phyloP scores from a whole-genome alignment of 139 green algal species.

The Picochlorum sp. region DNA sequence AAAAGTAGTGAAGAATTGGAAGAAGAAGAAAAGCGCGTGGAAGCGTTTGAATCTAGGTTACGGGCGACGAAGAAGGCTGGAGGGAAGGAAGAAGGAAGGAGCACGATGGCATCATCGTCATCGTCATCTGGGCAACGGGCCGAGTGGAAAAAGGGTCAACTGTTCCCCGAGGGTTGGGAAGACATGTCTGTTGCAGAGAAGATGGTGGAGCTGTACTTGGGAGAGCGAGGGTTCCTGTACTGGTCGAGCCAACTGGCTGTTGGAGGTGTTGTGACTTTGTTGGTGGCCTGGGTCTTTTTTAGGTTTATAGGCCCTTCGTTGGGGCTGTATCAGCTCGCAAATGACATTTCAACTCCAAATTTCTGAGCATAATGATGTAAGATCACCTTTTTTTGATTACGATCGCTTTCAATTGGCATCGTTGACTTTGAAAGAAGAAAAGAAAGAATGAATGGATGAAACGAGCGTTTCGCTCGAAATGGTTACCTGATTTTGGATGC shows the following conservation, averaged over 20 bases:
- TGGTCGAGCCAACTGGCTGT: constrained; percentile 44
- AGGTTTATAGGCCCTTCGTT: constrained; percentile 58
- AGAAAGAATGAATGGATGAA: too few species aligned
- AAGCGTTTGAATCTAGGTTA: constrained; percentile 21
- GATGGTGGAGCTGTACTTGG: constrained; percentile 54
- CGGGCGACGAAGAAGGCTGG: not conserved
- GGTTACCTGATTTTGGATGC: too few species aligned
- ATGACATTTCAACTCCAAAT: constrained; percentile 33
- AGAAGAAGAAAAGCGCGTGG: constrained; percentile 20
- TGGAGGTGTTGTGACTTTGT: constrained; percentile 25
- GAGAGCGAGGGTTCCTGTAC: constrained; percentile 61
- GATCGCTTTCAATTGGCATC: too few species aligned
- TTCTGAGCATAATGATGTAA: too few species aligned
- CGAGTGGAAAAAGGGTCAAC: constrained; percentile 55
- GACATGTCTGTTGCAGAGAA: constrained; percentile 45
- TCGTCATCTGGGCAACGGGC: not conserved
- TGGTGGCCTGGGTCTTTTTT: constrained; percentile 64
- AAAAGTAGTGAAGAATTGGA: not conserved
- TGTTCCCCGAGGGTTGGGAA: constrained; percentile 70
- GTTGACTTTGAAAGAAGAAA: too few species aligned
- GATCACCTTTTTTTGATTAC: too few species aligned
- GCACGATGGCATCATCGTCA: not conserved
- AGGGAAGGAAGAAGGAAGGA: not conserved
- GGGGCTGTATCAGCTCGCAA: constrained; percentile 61
- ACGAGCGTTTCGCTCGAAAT: too few species aligned